Percentiles rank a stretch among this genome's conserved stretches.
Evolutionary conservation across 2,329 filamentous ascomycete genomes (phyloP).

Genomic region (Cladophialophora carrionii): DNA sequence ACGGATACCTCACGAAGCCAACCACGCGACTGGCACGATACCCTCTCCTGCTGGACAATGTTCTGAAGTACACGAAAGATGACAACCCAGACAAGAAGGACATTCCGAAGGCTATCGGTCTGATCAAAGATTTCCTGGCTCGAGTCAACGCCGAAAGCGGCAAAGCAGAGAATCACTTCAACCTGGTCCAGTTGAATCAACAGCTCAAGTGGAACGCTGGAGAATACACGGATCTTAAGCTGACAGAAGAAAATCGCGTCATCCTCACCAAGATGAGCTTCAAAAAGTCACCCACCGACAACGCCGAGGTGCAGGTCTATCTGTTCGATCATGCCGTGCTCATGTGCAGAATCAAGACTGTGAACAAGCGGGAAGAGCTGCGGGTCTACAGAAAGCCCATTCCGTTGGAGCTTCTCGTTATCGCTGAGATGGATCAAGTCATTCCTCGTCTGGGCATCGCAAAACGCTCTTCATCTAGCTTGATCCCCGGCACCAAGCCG

Average conservation of each 20-base stretch:
- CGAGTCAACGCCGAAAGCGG: constrained; percentile 93
- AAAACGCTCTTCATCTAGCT: constrained; percentile 84
- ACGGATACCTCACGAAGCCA: constrained; percentile 96
- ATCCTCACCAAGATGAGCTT: constrained; percentile 91
- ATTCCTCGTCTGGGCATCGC: constrained; percentile 77
- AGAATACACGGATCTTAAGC: constrained; percentile 88
- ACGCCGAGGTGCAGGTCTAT: constrained; percentile 88
- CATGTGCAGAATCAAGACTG: constrained; percentile 85
- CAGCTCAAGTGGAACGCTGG: constrained; percentile 88
- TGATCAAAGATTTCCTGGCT: constrained; percentile 84
- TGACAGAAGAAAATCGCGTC: constrained; percentile 91
- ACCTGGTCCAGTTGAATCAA: constrained; percentile 86
- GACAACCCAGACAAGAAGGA: constrained; percentile 88
- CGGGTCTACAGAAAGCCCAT: constrained; percentile 96
- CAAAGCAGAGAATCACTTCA: constrained; percentile 97
- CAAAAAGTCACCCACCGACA: constrained; percentile 89
- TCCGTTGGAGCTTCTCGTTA: constrained; percentile 86
- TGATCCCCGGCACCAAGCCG: constrained; percentile 66
- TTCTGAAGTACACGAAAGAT: constrained; percentile 87
- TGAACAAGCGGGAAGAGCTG: constrained; percentile 90
- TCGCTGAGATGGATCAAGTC: constrained; percentile 96
- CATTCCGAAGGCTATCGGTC: constrained; percentile 82
- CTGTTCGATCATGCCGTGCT: constrained; percentile 95
- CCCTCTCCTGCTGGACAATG: constrained; percentile 85
- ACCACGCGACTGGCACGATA: constrained; percentile 94